A percentile compares a stretch with the other conserved stretches of the same genome.
Evolutionary conservation across 164 flowering plant species (phyloP).

Genomic region (Nymphaea colorata): DNA sequence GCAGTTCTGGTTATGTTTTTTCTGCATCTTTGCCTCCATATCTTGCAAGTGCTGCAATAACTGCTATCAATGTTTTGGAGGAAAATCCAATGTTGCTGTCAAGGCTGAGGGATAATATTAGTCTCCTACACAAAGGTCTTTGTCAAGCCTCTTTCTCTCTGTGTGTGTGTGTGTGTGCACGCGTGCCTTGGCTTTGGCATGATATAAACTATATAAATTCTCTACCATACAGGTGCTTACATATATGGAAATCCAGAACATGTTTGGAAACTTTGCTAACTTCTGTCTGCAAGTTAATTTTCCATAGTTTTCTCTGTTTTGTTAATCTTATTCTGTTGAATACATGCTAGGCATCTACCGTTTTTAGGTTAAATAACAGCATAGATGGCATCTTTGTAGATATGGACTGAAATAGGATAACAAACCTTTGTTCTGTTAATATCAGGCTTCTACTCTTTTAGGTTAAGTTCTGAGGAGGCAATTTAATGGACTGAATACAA

Average conservation of each 20-base stretch:
- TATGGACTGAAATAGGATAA: too few species aligned
- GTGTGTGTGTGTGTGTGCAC: not conserved
- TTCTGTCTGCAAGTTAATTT: too few species aligned
- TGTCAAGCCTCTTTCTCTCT: conserved; percentile 3
- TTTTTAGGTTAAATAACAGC: too few species aligned
- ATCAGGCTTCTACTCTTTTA: too few species aligned
- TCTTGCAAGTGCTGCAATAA: conserved; percentile 58
- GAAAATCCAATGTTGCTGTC: conserved; percentile 19
- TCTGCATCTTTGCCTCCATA: conserved; percentile 99
- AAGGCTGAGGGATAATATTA: conserved; percentile 36
- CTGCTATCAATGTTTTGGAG: conserved; percentile 24
- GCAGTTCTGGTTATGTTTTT: conserved; percentile 96
- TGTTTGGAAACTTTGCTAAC: not conserved
- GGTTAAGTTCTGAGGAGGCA: too few species aligned
- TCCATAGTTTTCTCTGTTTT: too few species aligned
- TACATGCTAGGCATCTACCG: too few species aligned
- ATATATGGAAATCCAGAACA: not conserved
- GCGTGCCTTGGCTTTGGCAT: not conserved
- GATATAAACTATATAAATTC: not conserved
- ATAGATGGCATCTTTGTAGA: too few species aligned
- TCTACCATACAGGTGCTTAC: not conserved
- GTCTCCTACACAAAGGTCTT: conserved; percentile 62
- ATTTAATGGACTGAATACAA: too few species aligned
- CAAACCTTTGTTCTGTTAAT: too few species aligned
- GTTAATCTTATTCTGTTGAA: too few species aligned